Base-by-base conservation (phyloP, 306 rosid species). In the Delonix regia region DNA sequence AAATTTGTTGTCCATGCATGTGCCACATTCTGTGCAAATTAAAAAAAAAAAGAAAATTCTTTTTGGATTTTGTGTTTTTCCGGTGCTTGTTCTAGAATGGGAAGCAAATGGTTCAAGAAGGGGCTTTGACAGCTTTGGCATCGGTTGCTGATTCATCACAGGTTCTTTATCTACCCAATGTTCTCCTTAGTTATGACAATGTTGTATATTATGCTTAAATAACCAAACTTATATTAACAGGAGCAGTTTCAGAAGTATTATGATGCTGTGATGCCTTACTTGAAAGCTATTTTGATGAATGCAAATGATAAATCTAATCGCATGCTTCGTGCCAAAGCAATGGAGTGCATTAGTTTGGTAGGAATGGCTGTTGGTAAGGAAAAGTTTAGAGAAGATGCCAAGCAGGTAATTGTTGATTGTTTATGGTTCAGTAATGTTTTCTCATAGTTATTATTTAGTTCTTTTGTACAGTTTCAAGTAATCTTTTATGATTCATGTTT, bases 361-460 rank as follows among this genome's bases (percentile, higher is more conserved):
- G 99, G 99, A 49, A 95, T 95, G 99, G 99, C 99, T 67, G 99
- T 95, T 87, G 99, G 99, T 75, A 95, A 95, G 86, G 99, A 89
- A 18, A 92, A 95, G 83, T 95, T 92, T 86, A 91, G 94, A 87
- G 93, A 91, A 51, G 99, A 95, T 73, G 99, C 99, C 60, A 95
- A 95, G 87, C 99, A 96, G 96, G 97, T 95, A 67, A 44, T 48
- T 53, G 51, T 34, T 71, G 22, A 45, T 71, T 48, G 5, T 55
- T 55, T 55, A 22, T 61, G 45, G 34, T 75, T 71, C 11, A 2
- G 9, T 22, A 7, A 52, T 56, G 52, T 28, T 64, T 69, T 78
- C 28, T 49, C 57, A 27, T 51, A 18, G 28, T 45, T 36, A 9
- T 33, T 62, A 59, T 59, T 42, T 59, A 25, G 36, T 39, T 48